Conservation (phyloP, 306 rosid species). For the Acacia crassicarpa region DNA sequence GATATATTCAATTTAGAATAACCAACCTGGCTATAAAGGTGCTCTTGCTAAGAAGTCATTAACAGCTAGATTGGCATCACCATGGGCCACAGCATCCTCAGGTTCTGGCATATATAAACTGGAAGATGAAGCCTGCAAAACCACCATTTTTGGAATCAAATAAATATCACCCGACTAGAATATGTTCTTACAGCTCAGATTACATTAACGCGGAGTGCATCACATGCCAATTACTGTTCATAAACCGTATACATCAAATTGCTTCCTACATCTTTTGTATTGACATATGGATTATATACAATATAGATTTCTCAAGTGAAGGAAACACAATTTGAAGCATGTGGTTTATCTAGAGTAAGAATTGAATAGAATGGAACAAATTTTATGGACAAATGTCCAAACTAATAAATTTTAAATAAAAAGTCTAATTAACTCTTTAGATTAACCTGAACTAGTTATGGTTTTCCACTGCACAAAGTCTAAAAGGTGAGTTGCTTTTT, state of each 20-base stretch:
- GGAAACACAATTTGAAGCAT: not conserved
- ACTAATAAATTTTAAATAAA: not conserved
- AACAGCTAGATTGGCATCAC: constrained; percentile 89
- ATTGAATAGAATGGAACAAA: not conserved
- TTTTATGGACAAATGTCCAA: not conserved
- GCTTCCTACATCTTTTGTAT: not conserved
- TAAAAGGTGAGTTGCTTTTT: not conserved
- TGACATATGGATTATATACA: not conserved
- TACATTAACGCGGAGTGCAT: not conserved
- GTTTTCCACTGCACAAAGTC: not conserved
- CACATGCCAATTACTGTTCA: not conserved
- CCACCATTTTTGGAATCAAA: constrained; percentile 12
- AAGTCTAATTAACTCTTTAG: not conserved
- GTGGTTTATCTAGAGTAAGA: not conserved
- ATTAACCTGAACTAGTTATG: not conserved
- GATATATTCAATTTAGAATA: constrained; percentile 16
- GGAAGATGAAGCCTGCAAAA: constrained; percentile 72
- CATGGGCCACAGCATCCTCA: constrained; percentile 91
- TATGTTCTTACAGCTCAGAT: not conserved
- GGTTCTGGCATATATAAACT: constrained; percentile 85
- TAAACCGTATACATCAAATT: not conserved
- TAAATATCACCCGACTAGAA: constrained; percentile 5
- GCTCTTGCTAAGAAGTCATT: constrained; percentile 86
- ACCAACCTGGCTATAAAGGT: constrained; percentile 42
- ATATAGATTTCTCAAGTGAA: constrained; percentile 2